Evolutionary conservation across 257 asterid genomes (phyloP).

Genomic region (Salvia hispanica): DNA sequence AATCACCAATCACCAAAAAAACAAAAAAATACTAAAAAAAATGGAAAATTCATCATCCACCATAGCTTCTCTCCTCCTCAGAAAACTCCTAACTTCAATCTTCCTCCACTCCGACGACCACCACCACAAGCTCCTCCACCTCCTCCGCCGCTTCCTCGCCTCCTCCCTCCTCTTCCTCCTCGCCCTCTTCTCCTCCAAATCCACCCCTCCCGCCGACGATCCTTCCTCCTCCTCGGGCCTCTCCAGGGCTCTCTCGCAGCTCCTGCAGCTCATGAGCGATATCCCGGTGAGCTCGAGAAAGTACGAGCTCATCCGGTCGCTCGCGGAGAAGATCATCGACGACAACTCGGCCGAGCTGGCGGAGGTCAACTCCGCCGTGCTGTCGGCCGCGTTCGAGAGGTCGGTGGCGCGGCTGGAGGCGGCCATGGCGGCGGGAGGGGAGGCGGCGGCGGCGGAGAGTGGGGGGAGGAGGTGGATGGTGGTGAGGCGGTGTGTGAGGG

Average conservation of each 20-base stretch:
- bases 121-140: conserved; percentile 43
- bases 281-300: conserved; percentile 87
- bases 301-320: conserved; percentile 68
- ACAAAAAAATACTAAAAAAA: too few relatives aligned
- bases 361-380: conserved; percentile 57
- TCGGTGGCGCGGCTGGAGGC: conserved; percentile 67
- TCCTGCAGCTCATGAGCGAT: conserved; percentile 67
- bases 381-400: conserved; percentile 63
- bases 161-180: conserved; percentile 61
- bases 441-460: conserved; percentile 26
- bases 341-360: conserved; percentile 57
- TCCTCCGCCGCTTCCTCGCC: conserved; percentile 44
- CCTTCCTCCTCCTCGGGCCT: conserved; percentile 68
- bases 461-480: conserved; percentile 45
- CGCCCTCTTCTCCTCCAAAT: conserved; percentile 43
- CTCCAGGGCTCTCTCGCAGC: conserved; percentile 72
- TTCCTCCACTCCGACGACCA: conserved; percentile 56
- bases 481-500: conserved; percentile 43
- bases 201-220: conserved; percentile 36
- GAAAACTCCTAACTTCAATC: conserved; percentile 15
- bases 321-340: conserved; percentile 74
- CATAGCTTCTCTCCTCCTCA: conserved; percentile 59
- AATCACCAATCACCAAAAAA: not conserved
- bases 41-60: conserved; percentile 48
- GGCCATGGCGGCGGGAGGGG: conserved; percentile 41